Conservation (phyloP, 2,329 filamentous ascomycete species). For the Penicillium sp. region DNA sequence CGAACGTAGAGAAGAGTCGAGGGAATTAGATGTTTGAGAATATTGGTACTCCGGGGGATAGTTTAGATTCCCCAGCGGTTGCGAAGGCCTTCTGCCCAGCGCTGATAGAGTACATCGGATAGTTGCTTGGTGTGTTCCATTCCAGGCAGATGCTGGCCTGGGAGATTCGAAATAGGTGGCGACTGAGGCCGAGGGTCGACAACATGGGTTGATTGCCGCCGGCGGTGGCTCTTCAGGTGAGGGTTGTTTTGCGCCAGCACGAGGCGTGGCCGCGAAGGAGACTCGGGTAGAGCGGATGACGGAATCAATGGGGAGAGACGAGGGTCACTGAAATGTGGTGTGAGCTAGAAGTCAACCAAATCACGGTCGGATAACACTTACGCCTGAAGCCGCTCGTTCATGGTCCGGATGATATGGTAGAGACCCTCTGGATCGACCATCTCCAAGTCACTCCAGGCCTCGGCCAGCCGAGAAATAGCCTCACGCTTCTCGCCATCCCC, state of each 20-base stretch:
- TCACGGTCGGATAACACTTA: slow-evolving; percentile 25
- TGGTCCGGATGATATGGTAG: slow-evolving; percentile 75
- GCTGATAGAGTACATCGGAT: slow-evolving; percentile 82
- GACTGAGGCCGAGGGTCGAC: slow-evolving; percentile 39
- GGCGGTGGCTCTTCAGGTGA: slow-evolving; percentile 74
- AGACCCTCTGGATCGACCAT: slow-evolving; percentile 86
- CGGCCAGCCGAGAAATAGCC: slow-evolving; percentile 75
- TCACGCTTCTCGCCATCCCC: slow-evolving; percentile 70
- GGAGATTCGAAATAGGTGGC: slow-evolving; percentile 47
- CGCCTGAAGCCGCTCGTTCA: slow-evolving; percentile 67
- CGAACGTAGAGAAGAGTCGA: slow-evolving; percentile 19
- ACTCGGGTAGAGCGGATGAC: slow-evolving; percentile 36
- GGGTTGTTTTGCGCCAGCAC: slow-evolving; percentile 79
- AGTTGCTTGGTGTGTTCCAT: slow-evolving; percentile 92
- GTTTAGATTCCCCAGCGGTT: slow-evolving; percentile 57
- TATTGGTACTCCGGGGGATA: background rate
- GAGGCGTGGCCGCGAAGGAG: slow-evolving; percentile 60
- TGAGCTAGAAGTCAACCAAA: too few species aligned
- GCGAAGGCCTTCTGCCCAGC: slow-evolving; percentile 83
- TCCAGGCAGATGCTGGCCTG: slow-evolving; percentile 61
- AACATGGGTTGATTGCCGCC: slow-evolving; percentile 54
- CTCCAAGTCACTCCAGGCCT: slow-evolving; percentile 82
- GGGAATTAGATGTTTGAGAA: slow-evolving; percentile 3
- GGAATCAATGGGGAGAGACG: slow-evolving; percentile 43
- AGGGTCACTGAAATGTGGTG: slow-evolving; percentile 35